phyloP scores from a whole-genome alignment of 148 eudicot genomes.

The Fagopyrum homotropicum region DNA sequence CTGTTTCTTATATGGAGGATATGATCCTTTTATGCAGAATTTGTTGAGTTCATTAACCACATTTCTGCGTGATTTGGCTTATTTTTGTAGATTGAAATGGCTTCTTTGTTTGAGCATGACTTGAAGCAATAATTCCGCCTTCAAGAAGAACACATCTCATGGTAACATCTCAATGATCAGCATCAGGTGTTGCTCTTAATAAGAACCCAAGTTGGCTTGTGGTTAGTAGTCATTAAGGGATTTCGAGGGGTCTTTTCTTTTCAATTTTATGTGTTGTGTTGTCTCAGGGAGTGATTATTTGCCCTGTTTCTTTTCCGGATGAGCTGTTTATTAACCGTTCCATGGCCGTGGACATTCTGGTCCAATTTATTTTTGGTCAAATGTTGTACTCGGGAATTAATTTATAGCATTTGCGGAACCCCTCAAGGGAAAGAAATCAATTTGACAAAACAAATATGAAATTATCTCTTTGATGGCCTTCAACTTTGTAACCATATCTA shows the following conservation, averaged over 20 bases:
- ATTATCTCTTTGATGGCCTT: too few relatives aligned
- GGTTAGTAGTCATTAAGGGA: background rate
- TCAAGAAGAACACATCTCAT: background rate
- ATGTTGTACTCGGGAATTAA: too few relatives aligned
- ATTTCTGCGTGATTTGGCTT: slow-evolving; percentile 5
- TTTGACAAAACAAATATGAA: too few relatives aligned
- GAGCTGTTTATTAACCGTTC: too few relatives aligned
- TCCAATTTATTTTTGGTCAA: too few relatives aligned
- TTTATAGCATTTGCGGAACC: too few relatives aligned
- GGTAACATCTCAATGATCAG: background rate
- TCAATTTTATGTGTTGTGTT: background rate
- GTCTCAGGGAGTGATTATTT: background rate
- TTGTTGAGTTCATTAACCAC: background rate
- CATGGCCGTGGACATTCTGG: too few relatives aligned
- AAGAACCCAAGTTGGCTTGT: background rate
- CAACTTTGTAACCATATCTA: too few relatives aligned
- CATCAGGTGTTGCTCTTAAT: background rate
- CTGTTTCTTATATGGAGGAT: background rate
- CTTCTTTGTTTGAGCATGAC: slow-evolving; percentile 90
- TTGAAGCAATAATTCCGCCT: slow-evolving; percentile 40
- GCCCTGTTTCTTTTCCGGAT: too few relatives aligned
- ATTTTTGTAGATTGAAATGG: slow-evolving; percentile 86
- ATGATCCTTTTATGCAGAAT: background rate
- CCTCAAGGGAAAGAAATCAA: too few relatives aligned
- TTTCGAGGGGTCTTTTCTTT: background rate